These are phyloP conservation scores for Buddleja alternifolia DNA, from an alignment of 257 asterid species.

Conservation along the genomic window DNA sequence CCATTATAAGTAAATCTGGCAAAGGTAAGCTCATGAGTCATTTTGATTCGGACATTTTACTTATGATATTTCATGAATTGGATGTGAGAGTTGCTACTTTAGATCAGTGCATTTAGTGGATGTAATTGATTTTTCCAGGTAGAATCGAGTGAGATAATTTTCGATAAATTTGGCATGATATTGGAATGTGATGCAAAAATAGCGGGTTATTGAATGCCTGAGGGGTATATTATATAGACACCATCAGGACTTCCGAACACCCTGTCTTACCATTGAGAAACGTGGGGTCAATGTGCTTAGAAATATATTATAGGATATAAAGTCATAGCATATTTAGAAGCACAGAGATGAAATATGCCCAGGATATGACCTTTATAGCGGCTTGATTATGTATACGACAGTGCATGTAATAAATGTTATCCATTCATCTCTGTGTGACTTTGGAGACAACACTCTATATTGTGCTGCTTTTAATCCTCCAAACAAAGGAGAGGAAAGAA, in stretches of 20 bases:
- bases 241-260: background rate
- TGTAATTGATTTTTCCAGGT: background rate
- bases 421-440: no score
- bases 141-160: background rate
- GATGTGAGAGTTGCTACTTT: background rate
- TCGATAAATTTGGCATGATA: slow-evolving; percentile 9
- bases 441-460: no score
- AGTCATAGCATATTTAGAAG: background rate
- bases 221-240: background rate
- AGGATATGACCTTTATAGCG: background rate
- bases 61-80: background rate
- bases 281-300: background rate
- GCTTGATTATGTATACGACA: background rate
- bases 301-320: background rate
- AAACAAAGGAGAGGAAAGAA: background rate
- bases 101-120: background rate
- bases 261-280: background rate
- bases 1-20: slow-evolving; percentile 83
- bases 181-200: background rate
- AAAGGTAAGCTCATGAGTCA: slow-evolving; percentile 57
- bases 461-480: background rate
- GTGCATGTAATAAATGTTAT: slow-evolving; percentile 1
- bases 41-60: slow-evolving; percentile 3
- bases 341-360: background rate
- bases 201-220: background rate